Evolutionary conservation across 352 stramenopile genomes (phyloP).

Genomic region (Phytophthora hybrid): DNA sequence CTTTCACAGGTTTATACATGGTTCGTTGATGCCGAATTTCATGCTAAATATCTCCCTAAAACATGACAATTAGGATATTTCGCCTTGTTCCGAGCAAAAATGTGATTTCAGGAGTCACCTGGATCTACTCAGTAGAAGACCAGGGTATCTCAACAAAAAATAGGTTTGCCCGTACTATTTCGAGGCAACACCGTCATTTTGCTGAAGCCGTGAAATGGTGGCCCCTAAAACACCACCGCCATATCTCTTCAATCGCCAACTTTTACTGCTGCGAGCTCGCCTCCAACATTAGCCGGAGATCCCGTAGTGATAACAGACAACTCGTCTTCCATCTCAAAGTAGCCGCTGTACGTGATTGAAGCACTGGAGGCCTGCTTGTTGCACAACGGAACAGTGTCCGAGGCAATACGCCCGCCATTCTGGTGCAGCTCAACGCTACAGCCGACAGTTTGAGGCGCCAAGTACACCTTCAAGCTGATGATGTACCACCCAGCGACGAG

Average conservation of each 20-base stretch:
- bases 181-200: not conserved
- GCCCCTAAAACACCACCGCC: not conserved
- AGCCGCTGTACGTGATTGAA: not conserved
- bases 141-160: too few relatives aligned
- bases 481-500: not conserved
- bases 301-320: not conserved
- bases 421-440: not conserved
- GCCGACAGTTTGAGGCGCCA: not conserved
- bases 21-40: too few relatives aligned
- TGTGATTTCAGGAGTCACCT: too few relatives aligned
- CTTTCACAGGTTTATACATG: too few relatives aligned
- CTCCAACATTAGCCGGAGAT: not conserved
- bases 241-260: not conserved
- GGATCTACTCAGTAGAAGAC: too few relatives aligned
- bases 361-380: not conserved
- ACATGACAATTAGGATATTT: too few relatives aligned
- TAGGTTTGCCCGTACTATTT: too few relatives aligned
- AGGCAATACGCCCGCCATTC: not conserved
- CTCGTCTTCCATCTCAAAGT: slow-evolving; percentile 1
- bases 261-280: not conserved
- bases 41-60: too few relatives aligned
- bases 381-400: not conserved
- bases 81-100: too few relatives aligned
- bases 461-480: not conserved
- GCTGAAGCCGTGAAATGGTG: not conserved